Evolutionary conservation across 2,329 filamentous ascomycete genomes (phyloP).

Genomic region (Fusarium sp.): DNA sequence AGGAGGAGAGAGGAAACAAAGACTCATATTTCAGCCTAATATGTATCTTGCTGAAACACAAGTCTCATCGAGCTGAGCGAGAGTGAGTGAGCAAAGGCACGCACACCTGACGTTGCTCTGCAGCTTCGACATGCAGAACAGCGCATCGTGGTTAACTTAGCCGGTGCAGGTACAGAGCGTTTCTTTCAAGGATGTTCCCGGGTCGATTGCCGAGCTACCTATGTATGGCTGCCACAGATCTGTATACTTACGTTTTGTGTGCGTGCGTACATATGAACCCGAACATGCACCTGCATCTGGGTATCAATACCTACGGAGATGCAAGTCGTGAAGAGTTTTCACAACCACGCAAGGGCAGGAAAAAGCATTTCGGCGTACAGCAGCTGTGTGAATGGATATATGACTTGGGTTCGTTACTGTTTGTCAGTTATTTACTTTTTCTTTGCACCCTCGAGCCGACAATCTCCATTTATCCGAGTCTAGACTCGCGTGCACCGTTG

Average conservation of each 20-base stretch:
- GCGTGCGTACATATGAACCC: not conserved
- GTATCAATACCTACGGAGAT: not conserved
- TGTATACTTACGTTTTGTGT: not conserved
- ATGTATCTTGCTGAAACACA: conserved; percentile 5
- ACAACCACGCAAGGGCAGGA: conserved; percentile 14
- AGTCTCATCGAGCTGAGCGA: not conserved
- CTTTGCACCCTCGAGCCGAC: conserved; percentile 1
- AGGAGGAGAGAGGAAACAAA: conserved; percentile 6
- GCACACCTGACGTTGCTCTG: conserved; percentile 3
- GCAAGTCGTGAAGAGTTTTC: conserved; percentile 11
- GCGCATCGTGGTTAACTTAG: conserved; percentile 20
- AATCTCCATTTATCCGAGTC: not conserved
- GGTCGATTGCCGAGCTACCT: conserved; percentile 15
- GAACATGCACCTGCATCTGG: not conserved
- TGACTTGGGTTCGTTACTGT: not conserved
- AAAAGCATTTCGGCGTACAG: not conserved
- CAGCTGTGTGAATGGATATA: not conserved
- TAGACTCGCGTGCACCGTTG: not conserved
- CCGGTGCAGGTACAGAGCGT: conserved; percentile 31
- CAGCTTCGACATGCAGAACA: conserved; percentile 22
- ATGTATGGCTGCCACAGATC: conserved; percentile 11
- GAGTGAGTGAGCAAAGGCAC: not conserved
- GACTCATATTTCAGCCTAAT: not conserved
- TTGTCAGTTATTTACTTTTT: conserved; percentile 14
- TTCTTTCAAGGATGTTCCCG: conserved; percentile 25